Percentiles rank a stretch among this genome's conserved stretches.
Conservation (phyloP, 768 basidiomycete species). For the Trametes cinnabarina region DNA sequence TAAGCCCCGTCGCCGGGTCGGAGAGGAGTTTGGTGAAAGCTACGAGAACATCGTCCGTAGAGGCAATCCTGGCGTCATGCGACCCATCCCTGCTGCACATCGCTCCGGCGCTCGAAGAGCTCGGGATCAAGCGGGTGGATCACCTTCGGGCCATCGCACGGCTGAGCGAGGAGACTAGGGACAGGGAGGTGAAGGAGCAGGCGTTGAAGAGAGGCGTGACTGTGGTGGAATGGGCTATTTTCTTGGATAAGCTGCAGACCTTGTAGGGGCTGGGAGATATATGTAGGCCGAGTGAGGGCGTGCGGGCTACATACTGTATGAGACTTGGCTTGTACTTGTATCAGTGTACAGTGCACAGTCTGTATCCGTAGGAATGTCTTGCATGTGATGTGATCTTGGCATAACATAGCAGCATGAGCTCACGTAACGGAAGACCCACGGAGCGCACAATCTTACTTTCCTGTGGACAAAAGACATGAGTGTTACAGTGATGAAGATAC, state of each 20-base stretch:
- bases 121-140: constrained; percentile 59
- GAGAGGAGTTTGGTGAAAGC: constrained; percentile 29
- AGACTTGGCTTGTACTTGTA: neutral
- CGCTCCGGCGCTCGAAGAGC: constrained; percentile 48
- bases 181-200: constrained; percentile 68
- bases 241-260: constrained; percentile 60
- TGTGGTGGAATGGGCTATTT: constrained; percentile 76
- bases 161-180: constrained; percentile 62
- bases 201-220: constrained; percentile 68
- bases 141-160: constrained; percentile 62
- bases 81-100: constrained; percentile 66
- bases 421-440: too few species aligned
- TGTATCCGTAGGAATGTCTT: neutral
- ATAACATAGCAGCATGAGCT: too few species aligned
- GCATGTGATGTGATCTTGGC: neutral
- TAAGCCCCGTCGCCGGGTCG: constrained; percentile 1
- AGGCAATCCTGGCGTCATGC: constrained; percentile 57
- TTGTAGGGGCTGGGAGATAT: constrained; percentile 18
- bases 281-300: neutral
- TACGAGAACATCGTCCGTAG: constrained; percentile 43
- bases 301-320: neutral
- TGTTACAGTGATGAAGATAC: too few species aligned
- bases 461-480: too few species aligned
- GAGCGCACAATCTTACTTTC: too few species aligned
- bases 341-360: neutral